A percentile compares a stretch with the other conserved stretches of the same genome.
phyloP scores from a whole-genome alignment of 306 rosid species.

The Lupinus albus region DNA sequence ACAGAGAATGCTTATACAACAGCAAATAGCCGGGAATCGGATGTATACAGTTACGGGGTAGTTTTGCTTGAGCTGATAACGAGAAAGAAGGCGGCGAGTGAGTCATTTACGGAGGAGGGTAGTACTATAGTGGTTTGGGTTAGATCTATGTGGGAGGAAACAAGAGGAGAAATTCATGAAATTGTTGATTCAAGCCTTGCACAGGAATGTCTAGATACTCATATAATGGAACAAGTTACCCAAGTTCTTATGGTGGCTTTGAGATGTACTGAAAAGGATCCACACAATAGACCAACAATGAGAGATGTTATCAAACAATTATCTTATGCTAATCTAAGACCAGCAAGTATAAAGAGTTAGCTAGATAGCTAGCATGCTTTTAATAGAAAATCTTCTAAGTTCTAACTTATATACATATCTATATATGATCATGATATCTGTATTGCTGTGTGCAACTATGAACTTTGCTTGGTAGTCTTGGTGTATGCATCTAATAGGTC shows the following conservation, averaged over 20 bases:
- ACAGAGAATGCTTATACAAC: conserved; percentile 70
- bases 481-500: background rate
- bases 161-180: conserved; percentile 49
- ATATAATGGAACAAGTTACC: conserved; percentile 48
- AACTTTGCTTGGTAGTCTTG: background rate
- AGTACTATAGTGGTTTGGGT: conserved; percentile 59
- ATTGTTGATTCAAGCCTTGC: conserved; percentile 62
- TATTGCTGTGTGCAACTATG: background rate
- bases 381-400: background rate
- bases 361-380: background rate
- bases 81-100: conserved; percentile 63
- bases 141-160: conserved; percentile 51
- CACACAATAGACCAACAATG: conserved; percentile 66
- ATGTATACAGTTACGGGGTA: conserved; percentile 78
- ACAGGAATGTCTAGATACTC: conserved; percentile 50
- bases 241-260: conserved; percentile 58
- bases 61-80: conserved; percentile 79
- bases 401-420: conserved; percentile 18
- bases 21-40: conserved; percentile 55
- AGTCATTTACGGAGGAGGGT: conserved; percentile 56
- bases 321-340: conserved; percentile 41
- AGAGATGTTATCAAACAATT: conserved; percentile 55
- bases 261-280: conserved; percentile 63
- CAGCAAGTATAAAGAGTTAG: conserved; percentile 31
- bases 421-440: conserved; percentile 3